Percentiles rank a stretch among this genome's conserved stretches.
These are phyloP conservation scores for Endocladia muricata DNA, from an alignment of 31 red algal genomes.

Conservation along the genomic window DNA sequence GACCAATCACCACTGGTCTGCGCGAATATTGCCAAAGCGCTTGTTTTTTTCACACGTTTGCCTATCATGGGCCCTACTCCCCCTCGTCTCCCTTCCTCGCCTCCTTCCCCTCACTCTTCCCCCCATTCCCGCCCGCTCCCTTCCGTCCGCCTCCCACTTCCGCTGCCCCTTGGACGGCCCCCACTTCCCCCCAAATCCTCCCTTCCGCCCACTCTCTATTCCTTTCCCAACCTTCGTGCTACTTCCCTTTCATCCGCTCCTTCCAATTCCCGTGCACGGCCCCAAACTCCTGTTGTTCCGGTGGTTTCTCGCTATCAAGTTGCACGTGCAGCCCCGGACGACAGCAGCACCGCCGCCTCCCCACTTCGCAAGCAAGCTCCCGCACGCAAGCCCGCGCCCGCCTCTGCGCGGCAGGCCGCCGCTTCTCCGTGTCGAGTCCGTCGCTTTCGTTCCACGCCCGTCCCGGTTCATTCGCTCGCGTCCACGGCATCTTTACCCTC, in stretches of 20 bases:
- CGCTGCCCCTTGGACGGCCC: not conserved
- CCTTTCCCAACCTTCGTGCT: not conserved
- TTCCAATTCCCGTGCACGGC: not conserved
- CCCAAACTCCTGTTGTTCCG: not conserved
- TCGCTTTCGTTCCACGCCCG: not conserved
- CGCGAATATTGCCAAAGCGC: no score
- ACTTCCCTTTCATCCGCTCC: not conserved
- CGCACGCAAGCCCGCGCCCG: not conserved
- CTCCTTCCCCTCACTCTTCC: not conserved
- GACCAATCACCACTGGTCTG: not conserved
- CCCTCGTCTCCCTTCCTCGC: not conserved
- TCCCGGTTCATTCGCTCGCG: not conserved
- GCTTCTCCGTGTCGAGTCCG: not conserved
- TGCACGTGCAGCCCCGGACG: no score
- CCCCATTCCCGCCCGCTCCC: not conserved
- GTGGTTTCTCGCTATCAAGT: not conserved
- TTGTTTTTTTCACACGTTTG: not conserved
- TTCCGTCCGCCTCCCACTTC: not conserved
- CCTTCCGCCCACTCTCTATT: not conserved
- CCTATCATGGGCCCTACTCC: not conserved
- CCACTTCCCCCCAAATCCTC: not conserved
- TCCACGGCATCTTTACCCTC: not conserved
- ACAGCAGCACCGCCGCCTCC: no score
- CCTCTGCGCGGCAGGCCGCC: not conserved
- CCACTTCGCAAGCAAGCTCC: not conserved